These are phyloP conservation scores for Pythium chondricola DNA, from an alignment of 352 stramenopile genomes.

Conservation along the genomic window DNA sequence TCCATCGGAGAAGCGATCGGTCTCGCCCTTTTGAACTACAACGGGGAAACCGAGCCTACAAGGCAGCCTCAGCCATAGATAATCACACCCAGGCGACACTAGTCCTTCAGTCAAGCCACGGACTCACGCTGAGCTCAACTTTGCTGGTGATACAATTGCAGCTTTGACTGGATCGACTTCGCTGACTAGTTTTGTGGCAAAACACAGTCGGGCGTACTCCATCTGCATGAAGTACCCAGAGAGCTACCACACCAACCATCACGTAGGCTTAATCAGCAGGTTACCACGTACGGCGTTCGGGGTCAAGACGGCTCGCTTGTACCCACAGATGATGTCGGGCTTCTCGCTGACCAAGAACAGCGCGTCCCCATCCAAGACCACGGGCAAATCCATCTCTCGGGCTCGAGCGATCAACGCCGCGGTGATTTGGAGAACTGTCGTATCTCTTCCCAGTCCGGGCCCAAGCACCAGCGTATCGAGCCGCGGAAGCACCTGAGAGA, in stretches of 20 bases:
- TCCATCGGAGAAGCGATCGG: constrained; percentile 82
- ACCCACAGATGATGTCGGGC: constrained; percentile 50
- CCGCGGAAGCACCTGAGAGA: constrained; percentile 52
- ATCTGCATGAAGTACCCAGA: constrained; percentile 38
- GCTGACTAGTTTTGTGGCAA: constrained; percentile 34
- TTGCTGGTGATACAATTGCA: constrained; percentile 33
- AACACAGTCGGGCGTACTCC: constrained; percentile 78
- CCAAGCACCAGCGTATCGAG: constrained; percentile 87
- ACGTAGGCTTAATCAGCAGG: background rate
- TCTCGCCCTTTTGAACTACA: constrained; percentile 78
- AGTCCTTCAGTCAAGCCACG: background rate
- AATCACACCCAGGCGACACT: background rate
- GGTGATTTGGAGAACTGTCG: constrained; percentile 75
- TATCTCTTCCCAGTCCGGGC: constrained; percentile 90
- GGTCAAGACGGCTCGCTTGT: constrained; percentile 87
- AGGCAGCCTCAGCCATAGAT: background rate
- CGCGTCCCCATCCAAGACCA: constrained; percentile 95
- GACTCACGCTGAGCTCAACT: constrained; percentile 55
- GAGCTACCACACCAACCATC: background rate
- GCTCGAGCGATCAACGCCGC: constrained; percentile 68
- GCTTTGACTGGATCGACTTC: constrained; percentile 41
- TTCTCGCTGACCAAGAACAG: constrained; percentile 87
- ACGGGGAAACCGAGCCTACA: constrained; percentile 70
- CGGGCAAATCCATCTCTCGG: constrained; percentile 53
- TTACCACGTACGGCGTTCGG: constrained; percentile 89